Evolutionary conservation across 176 grass and related monocot species (phyloP), one percentile per base, ranked within the genome.

Genomic region (Puya raimondii): DNA sequence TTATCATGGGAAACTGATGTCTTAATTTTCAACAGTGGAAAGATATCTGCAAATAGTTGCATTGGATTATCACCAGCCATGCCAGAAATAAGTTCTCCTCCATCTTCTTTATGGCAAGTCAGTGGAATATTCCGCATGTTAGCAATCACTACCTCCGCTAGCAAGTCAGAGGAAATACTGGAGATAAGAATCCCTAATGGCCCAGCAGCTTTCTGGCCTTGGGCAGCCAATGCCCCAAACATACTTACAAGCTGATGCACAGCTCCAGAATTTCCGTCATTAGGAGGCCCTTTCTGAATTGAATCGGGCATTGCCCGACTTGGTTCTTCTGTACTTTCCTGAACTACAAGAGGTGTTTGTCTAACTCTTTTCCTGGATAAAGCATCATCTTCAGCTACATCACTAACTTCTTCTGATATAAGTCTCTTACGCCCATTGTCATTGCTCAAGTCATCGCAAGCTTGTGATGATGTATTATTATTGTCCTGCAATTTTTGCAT

Each of bases 121-220:
- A 77, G 76, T 70, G 88, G 92, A 58, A 96, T 71, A 74, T 96
- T 83, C 51, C 89, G 84, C 86, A 92, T 89, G 69, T 92, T 96
- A 78, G 88, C 88, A 76, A 96, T 83, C 64, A 96, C 92, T 18
- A 96, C 92, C 82, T 96, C 92, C 2, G 88, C 92, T 65, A 96
- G 71, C 54, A 96, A 82, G 81, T 96, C 92, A 67, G 84, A 80
- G 56, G 92, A 88, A 12, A 96, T 96, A 80, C 86, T 96, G 27
- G 86, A 82, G 12, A 84, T 85, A 57, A 96, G 83, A 66, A 96
- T 88, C 67, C 92, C 85, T 42, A 96, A 70, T 48, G 92, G 89
- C 54, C 76, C 80, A 73, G 92, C 73, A 48, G 81, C 86, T 81
- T 78, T 87, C 63, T 96, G 88, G 22, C 92, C 92, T 73, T 96